Evolutionary conservation across 805 yeast genomes (phyloP), one percentile per base, ranked within the genome.

Genomic region (Yamadazyma akitaensis): DNA sequence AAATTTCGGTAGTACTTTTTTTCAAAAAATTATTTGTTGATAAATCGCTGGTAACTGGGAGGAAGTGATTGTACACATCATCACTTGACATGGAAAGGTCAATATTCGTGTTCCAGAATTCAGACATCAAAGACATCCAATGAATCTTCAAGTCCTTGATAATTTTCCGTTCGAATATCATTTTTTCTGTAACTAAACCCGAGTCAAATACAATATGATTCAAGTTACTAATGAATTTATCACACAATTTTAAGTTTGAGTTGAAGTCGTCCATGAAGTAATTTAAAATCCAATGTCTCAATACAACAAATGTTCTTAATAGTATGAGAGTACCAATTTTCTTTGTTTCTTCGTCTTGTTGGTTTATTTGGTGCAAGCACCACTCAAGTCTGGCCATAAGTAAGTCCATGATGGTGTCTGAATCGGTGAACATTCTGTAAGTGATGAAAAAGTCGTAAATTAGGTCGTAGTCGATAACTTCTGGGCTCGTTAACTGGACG

Each of bases 281-380:
- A 63, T 91, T 92, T 49, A 88, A 65, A 16, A 92, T 63, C 96
- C 98, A 92, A 67, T 88, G 96, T 58, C 97, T 79, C 37, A 94
- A 56, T 25, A 86, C 82, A 24, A 88, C 96, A 68, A 91, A 92
- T 0, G 96, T 84, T 56, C 98, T 75, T 32, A 91, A 76, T 11
- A 88, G 70, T 1, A 85, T 83, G 38, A 85, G 70, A 49, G 82
- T 77, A 1, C 95, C 96, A 2, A 76, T 59, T 49, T 73, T 59
- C 8, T 53, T 50, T 21, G 62, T 58, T 21, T 60, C 56, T 19
- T 51, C 50, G 24, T 54, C 49, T 2, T 66, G 60, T 43, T 61
- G 62, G 43, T 60, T 62, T 46, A 69, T 63, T 50, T 70, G 68
- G 49, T 73, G 75, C 21, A 86, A 63, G 19, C 89, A 80, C 96